These are phyloP conservation scores for Lepiota brunneoincarnata DNA, from an alignment of 768 basidiomycete genomes.

Conservation along the genomic window DNA sequence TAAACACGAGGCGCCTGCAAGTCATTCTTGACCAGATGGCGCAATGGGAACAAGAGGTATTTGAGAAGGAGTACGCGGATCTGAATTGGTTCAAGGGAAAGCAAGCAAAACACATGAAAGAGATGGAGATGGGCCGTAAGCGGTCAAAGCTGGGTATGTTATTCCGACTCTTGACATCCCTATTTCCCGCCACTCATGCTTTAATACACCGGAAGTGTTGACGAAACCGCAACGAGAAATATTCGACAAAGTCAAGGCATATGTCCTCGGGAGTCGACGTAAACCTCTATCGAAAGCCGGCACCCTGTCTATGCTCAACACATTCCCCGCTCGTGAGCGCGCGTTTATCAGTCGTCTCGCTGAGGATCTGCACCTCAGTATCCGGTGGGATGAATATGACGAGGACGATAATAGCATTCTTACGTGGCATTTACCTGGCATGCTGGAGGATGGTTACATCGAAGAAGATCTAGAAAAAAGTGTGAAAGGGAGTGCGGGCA, in stretches of 20 bases:
- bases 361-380: conserved; percentile 68
- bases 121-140: conserved; percentile 59
- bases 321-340: conserved; percentile 77
- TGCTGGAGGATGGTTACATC: conserved; percentile 29
- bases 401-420: conserved; percentile 78
- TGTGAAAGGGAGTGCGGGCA: conserved; percentile 18
- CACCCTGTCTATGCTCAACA: conserved; percentile 68
- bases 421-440: conserved; percentile 60
- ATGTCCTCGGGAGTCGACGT: conserved; percentile 52
- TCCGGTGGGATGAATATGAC: conserved; percentile 95
- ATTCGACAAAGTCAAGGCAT: conserved; percentile 75
- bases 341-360: conserved; percentile 76
- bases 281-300: conserved; percentile 33
- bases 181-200: conserved; percentile 15
- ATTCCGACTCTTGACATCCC: background rate
- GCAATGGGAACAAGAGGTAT: conserved; percentile 84
- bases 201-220: conserved; percentile 46
- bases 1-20: conserved; percentile 79
- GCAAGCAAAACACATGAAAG: conserved; percentile 69
- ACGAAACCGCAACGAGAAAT: conserved; percentile 73
- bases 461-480: conserved; percentile 26
- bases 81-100: conserved; percentile 94
- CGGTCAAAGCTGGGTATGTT: conserved; percentile 62
- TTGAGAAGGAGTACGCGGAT: conserved; percentile 90
- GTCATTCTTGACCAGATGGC: conserved; percentile 87